These are phyloP conservation scores for Ilyonectria sp. DNA, from an alignment of 2,329 filamentous ascomycete species.

Conservation along the genomic window DNA sequence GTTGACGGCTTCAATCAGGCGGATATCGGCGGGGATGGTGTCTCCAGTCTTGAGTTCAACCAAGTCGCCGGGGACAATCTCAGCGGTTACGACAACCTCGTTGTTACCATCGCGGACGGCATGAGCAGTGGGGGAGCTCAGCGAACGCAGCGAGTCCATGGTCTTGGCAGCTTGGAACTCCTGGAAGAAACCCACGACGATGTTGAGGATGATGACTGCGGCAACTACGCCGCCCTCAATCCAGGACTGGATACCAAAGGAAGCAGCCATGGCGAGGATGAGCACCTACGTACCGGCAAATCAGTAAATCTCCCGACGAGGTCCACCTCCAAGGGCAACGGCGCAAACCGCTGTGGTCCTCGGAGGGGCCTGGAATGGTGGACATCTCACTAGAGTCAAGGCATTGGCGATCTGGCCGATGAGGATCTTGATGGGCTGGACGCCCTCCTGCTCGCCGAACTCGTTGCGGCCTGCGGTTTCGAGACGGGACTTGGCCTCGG, in stretches of 20 bases:
- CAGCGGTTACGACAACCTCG: constrained; percentile 55
- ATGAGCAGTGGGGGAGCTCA: constrained; percentile 61
- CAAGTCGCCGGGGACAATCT: constrained; percentile 72
- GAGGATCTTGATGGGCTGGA: constrained; percentile 75
- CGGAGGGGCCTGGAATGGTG: not conserved
- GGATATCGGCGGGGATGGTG: constrained; percentile 73
- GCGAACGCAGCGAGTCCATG: constrained; percentile 63
- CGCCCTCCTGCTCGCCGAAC: constrained; percentile 72
- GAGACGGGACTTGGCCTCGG: constrained; percentile 69
- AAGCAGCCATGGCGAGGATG: constrained; percentile 71
- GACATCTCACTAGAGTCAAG: constrained; percentile 71
- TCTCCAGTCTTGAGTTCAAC: constrained; percentile 70
- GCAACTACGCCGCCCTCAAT: constrained; percentile 73
- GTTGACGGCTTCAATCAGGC: constrained; percentile 73
- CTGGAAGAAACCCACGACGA: constrained; percentile 66
- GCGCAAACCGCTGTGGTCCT: not conserved
- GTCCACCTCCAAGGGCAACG: constrained; percentile 1
- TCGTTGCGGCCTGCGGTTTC: constrained; percentile 74
- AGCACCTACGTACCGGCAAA: constrained; percentile 57
- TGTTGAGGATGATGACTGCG: constrained; percentile 71
- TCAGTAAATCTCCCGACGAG: constrained; percentile 70
- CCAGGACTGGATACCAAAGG: constrained; percentile 71
- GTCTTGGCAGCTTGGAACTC: constrained; percentile 65
- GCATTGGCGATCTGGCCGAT: constrained; percentile 78
- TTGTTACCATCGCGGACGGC: constrained; percentile 60